phyloP scores from a whole-genome alignment of 345 rosid genomes.

The Erucastrum elatum region DNA sequence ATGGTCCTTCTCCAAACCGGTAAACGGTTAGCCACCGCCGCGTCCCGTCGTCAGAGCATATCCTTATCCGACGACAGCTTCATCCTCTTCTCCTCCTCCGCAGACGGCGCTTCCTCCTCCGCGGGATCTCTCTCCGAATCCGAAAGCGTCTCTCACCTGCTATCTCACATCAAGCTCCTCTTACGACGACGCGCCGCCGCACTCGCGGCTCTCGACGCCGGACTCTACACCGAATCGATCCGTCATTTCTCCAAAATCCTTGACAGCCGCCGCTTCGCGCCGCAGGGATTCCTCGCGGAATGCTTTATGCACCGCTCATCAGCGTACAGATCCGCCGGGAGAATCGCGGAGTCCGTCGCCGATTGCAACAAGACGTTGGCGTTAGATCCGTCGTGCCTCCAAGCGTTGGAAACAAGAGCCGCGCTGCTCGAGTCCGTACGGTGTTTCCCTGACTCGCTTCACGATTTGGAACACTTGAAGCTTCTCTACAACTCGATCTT shows the following conservation, averaged over 20 bases:
- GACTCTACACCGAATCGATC: conserved; percentile 82
- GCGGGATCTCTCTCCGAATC: conserved; percentile 50
- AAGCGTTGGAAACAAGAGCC: conserved; percentile 91
- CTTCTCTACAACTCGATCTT: conserved; percentile 82
- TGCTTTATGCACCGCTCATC: conserved; percentile 88
- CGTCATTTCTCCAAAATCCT: conserved; percentile 93
- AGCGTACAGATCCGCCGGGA: conserved; percentile 72
- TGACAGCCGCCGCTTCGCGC: conserved; percentile 85
- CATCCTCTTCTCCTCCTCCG: conserved; percentile 44
- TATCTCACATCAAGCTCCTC: conserved; percentile 86
- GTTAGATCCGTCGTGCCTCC: conserved; percentile 76
- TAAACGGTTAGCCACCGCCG: conserved; percentile 91
- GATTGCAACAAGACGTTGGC: conserved; percentile 92
- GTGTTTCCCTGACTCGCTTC: conserved; percentile 86
- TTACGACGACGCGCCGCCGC: conserved; percentile 91
- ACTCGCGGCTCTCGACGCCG: conserved; percentile 86
- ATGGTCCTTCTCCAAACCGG: conserved; percentile 96
- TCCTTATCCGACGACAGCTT: conserved; percentile 93
- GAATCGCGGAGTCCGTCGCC: conserved; percentile 84
- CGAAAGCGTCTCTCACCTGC: conserved; percentile 65
- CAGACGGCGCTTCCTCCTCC: conserved; percentile 26
- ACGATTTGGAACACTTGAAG: conserved; percentile 90
- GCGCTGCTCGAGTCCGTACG: conserved; percentile 69
- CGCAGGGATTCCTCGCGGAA: conserved; percentile 82
- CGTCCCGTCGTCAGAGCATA: conserved; percentile 87